Evolutionary conservation across 2,329 filamentous ascomycete genomes (phyloP).

Genomic region (Colletotrichum sp.): DNA sequence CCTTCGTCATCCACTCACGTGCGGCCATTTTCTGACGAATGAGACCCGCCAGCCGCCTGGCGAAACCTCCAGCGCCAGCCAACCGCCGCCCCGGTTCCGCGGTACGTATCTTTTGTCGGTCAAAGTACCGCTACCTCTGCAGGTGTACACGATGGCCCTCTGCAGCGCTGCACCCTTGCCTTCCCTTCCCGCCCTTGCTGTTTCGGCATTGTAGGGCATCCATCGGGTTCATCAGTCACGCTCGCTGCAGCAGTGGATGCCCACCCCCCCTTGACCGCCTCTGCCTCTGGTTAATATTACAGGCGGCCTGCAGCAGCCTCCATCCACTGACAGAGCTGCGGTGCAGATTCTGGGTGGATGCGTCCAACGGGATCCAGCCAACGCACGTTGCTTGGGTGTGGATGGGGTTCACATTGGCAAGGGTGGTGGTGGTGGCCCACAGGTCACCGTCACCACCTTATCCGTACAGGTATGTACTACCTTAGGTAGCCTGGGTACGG

Average conservation of each 20-base stretch:
- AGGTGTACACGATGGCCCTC: background rate
- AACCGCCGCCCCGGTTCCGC: background rate
- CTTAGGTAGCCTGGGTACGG: background rate
- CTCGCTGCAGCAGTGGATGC: background rate
- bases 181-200: conserved; percentile 1
- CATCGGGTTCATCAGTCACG: background rate
- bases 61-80: conserved; percentile 8
- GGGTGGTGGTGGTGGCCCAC: background rate
- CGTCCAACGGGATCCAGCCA: background rate
- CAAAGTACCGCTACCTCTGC: background rate
- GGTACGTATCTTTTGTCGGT: background rate
- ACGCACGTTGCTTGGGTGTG: conserved; percentile 17
- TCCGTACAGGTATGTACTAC: no score
- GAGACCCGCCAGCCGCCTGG: background rate
- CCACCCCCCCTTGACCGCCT: conserved; percentile 15
- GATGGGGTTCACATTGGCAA: background rate
- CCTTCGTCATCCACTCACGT: conserved; percentile 10
- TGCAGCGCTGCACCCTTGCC: background rate
- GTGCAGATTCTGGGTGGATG: background rate
- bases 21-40: background rate
- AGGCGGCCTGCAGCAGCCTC: conserved; percentile 8
- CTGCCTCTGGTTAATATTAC: conserved; percentile 5
- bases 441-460: background rate
- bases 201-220: conserved; percentile 14
- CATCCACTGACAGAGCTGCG: background rate